Conservation (phyloP, 306 rosid species). For the Fragaria ananassa region DNA sequence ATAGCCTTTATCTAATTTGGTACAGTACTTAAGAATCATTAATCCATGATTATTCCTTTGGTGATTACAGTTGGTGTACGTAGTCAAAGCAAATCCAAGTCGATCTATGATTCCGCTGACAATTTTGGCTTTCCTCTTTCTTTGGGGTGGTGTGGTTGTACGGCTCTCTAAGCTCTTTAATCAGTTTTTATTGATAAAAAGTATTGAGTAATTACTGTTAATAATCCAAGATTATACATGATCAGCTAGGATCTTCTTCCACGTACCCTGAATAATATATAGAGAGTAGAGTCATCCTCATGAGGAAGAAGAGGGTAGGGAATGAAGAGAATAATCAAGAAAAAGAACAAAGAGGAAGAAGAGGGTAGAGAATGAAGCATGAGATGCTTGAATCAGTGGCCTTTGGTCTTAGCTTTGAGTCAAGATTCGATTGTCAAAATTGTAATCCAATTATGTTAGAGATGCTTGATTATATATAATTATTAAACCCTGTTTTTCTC, state of each 20-base stretch:
- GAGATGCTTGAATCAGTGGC: constrained; percentile 49
- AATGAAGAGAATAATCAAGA: not conserved
- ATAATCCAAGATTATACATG: not conserved
- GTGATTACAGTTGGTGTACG: not conserved
- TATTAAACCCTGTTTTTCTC: not conserved
- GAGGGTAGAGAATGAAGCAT: constrained; percentile 22
- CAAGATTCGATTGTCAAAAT: constrained; percentile 33
- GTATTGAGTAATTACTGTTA: not conserved
- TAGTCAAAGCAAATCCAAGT: constrained; percentile 6
- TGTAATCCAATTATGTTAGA: constrained; percentile 12
- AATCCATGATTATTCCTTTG: constrained; percentile 18
- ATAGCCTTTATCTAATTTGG: not conserved
- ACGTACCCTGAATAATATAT: constrained; percentile 1
- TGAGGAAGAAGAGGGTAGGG: constrained; percentile 24
- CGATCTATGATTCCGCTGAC: constrained; percentile 7
- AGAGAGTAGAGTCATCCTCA: constrained; percentile 18
- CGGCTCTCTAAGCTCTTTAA: not conserved
- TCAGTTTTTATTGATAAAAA: not conserved
- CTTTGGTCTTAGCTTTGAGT: constrained; percentile 25
- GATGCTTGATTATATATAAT: not conserved
- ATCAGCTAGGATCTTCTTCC: not conserved
- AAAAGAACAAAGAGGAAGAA: constrained; percentile 23
- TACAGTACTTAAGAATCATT: constrained; percentile 11
- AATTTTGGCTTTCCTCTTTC: not conserved
- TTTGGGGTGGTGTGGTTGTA: constrained; percentile 6